Percentiles rank a stretch among this genome's conserved stretches.
These are phyloP conservation scores for Chaetoscypha palmicola DNA, from an alignment of 2,329 filamentous ascomycete species.

Conservation along the genomic window DNA sequence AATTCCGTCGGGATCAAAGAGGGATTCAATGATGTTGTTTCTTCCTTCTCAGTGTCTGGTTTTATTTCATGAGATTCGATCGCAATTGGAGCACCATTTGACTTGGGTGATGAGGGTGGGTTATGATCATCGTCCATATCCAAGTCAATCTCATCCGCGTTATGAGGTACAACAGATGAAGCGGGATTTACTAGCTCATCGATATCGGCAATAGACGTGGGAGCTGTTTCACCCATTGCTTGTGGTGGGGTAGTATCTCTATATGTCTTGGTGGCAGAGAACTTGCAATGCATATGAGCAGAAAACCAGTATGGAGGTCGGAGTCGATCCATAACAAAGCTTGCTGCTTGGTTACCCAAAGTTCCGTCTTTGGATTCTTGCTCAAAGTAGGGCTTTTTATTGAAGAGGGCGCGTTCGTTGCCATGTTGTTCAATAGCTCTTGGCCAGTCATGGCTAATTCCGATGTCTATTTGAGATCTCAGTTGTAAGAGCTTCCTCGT, in stretches of 20 bases:
- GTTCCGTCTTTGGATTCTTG: conserved; percentile 67
- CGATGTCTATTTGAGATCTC: conserved; percentile 81
- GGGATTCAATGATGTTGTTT: conserved; percentile 16
- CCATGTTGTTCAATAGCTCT: conserved; percentile 74
- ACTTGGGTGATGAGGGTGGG: conserved; percentile 18
- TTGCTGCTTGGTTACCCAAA: conserved; percentile 74
- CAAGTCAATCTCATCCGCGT: conserved; percentile 61
- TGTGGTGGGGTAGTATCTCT: conserved; percentile 20
- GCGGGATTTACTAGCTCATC: background rate
- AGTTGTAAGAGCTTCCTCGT: conserved; percentile 82
- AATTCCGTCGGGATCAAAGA: conserved; percentile 52
- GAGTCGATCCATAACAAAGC: conserved; percentile 71
- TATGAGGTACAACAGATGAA: conserved; percentile 33
- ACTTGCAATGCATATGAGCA: conserved; percentile 89
- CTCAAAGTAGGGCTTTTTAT: conserved; percentile 66
- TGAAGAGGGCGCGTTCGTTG: conserved; percentile 60
- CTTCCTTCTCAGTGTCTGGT: conserved; percentile 33
- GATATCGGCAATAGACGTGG: background rate
- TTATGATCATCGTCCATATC: conserved; percentile 21
- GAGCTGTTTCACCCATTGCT: background rate
- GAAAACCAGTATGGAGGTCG: conserved; percentile 86
- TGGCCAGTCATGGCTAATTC: conserved; percentile 95
- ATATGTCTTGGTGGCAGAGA: conserved; percentile 60
- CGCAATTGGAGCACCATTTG: background rate
- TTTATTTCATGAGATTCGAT: conserved; percentile 53